phyloP scores from a whole-genome alignment of 2,329 filamentous ascomycete genomes.

The Xylariaceae sp. region DNA sequence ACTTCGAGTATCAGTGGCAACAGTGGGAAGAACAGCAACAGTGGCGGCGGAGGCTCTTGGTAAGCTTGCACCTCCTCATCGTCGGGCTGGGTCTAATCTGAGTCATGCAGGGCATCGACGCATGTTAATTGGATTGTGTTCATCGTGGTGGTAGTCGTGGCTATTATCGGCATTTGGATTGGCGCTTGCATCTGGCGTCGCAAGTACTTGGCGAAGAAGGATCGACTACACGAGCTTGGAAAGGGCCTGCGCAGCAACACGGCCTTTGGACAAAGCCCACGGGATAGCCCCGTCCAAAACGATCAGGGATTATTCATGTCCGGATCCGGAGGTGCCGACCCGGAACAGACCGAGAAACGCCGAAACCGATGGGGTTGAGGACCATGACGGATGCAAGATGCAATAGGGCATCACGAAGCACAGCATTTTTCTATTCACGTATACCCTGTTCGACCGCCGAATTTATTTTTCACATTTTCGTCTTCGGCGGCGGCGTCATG shows the following conservation, averaged over 20 bases:
- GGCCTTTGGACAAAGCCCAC: constrained; percentile 31
- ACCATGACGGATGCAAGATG: constrained; percentile 1
- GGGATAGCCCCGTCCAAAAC: constrained; percentile 27
- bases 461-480: neutral
- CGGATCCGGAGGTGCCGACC: constrained; percentile 26
- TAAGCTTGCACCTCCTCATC: constrained; percentile 31
- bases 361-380: constrained; percentile 42
- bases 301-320: constrained; percentile 38
- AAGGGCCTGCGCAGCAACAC: constrained; percentile 38
- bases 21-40: constrained; percentile 26
- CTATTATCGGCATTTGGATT: constrained; percentile 61
- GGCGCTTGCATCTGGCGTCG: constrained; percentile 66
- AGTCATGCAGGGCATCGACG: constrained; percentile 51
- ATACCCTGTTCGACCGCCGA: neutral
- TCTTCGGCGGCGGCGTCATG: constrained; percentile 8
- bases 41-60: constrained; percentile 43
- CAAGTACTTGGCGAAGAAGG: constrained; percentile 66
- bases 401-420: neutral
- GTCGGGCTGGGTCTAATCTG: constrained; percentile 3
- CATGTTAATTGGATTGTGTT: constrained; percentile 82
- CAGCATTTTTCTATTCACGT: neutral
- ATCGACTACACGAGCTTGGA: constrained; percentile 48
- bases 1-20: constrained; percentile 23
- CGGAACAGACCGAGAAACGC: constrained; percentile 37
- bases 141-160: constrained; percentile 67